A percentile compares a stretch with the other conserved stretches of the same genome.
These are phyloP conservation scores for Teunomyces panamensis DNA, from an alignment of 805 yeast species.

Conservation along the genomic window DNA sequence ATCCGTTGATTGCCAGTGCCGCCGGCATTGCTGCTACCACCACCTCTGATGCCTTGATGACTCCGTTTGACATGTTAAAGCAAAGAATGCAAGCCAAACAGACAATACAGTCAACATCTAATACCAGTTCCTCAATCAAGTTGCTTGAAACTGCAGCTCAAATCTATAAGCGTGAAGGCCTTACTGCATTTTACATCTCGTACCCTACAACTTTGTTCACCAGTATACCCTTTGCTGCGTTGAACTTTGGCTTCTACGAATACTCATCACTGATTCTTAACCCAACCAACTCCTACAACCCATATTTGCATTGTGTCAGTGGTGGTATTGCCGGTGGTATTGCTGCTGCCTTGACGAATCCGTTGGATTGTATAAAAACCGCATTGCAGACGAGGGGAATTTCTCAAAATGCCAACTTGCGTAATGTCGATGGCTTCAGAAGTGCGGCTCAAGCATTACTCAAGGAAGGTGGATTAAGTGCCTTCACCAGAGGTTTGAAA, in stretches of 20 bases:
- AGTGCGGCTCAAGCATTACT: constrained; percentile 72
- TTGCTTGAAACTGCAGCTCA: constrained; percentile 39
- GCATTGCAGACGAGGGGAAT: constrained; percentile 79
- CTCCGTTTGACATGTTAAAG: constrained; percentile 92
- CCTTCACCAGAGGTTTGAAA: constrained; percentile 80
- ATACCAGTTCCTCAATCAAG: constrained; percentile 21
- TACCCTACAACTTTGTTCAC: constrained; percentile 92
- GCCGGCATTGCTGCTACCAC: constrained; percentile 92
- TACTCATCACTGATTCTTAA: constrained; percentile 73
- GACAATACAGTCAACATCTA: constrained; percentile 4
- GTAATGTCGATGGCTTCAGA: constrained; percentile 59
- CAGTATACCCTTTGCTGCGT: constrained; percentile 92
- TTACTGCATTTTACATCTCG: constrained; percentile 82
- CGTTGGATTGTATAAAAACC: constrained; percentile 91
- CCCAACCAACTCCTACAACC: constrained; percentile 78
- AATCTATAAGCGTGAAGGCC: constrained; percentile 61
- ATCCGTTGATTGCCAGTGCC: constrained; percentile 77
- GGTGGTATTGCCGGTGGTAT: constrained; percentile 95
- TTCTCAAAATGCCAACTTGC: constrained; percentile 44
- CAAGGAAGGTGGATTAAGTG: constrained; percentile 54
- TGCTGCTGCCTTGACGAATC: constrained; percentile 93
- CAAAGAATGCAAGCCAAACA: constrained; percentile 77
- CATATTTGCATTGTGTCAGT: constrained; percentile 84
- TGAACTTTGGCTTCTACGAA: constrained; percentile 91
- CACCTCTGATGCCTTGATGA: constrained; percentile 95